phyloP scores from a whole-genome alignment of 305 asterid species.

The Petunia hybrid region DNA sequence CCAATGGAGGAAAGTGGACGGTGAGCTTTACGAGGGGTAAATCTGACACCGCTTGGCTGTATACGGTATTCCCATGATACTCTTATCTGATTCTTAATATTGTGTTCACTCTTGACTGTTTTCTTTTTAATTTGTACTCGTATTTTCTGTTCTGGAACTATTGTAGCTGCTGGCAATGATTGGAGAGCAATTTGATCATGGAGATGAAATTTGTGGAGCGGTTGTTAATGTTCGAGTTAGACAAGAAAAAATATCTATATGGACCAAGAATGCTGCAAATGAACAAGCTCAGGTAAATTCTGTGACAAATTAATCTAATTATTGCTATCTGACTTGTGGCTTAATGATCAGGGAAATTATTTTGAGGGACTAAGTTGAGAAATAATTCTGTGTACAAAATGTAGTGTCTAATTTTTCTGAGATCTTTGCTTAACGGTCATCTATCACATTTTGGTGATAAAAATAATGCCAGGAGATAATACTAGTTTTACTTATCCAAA shows the following conservation, averaged over 20 bases:
- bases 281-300: constrained; percentile 89
- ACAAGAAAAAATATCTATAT: constrained; percentile 77
- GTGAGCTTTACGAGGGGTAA: constrained; percentile 58
- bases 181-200: constrained; percentile 93
- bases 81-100: background rate
- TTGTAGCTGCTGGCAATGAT: constrained; percentile 90
- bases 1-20: constrained; percentile 96
- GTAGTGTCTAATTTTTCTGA: background rate
- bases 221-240: constrained; percentile 76
- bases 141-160: constrained; percentile 35
- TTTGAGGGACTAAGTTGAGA: constrained; percentile 20
- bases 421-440: background rate
- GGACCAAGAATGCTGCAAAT: constrained; percentile 97
- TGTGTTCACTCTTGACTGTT: constrained; percentile 14
- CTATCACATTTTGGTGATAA: background rate
- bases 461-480: background rate
- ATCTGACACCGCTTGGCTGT: constrained; percentile 83
- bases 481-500: background rate
- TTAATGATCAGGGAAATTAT: background rate
- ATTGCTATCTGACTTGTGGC: constrained; percentile 25
- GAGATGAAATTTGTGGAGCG: constrained; percentile 99
- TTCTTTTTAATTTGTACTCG: background rate
- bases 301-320: background rate
- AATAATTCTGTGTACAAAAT: background rate
- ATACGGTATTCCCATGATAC: constrained; percentile 62